Percentiles rank a stretch among this genome's conserved stretches.
Conservation (phyloP, 306 rosid species). For the Hippophae rhamnoides region DNA sequence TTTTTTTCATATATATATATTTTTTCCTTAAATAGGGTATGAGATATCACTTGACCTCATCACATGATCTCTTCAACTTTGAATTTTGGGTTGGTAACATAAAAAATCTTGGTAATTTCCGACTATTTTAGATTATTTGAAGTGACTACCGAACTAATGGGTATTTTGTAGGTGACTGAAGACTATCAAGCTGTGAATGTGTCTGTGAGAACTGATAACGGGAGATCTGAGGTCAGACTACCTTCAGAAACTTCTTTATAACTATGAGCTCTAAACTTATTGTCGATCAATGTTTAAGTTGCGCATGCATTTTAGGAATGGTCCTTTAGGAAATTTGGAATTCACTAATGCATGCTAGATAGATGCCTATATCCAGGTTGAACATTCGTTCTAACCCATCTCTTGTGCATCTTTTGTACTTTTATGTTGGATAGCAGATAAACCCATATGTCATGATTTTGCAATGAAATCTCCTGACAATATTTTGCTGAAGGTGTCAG, state of each 20-base stretch:
- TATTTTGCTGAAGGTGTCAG: slow-evolving; percentile 5
- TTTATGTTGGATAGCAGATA: slow-evolving; percentile 1
- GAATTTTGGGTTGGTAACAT: slow-evolving; percentile 73
- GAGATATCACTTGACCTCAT: slow-evolving; percentile 48
- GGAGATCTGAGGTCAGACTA: slow-evolving; percentile 50
- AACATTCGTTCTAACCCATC: neutral
- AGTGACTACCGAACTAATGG: slow-evolving; percentile 20
- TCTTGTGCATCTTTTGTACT: neutral
- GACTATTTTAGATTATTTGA: slow-evolving; percentile 15
- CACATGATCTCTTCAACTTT: slow-evolving; percentile 71
- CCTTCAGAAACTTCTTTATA: neutral
- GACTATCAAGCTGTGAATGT: slow-evolving; percentile 64
- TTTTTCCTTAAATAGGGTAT: slow-evolving; percentile 43
- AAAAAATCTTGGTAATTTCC: slow-evolving; percentile 15
- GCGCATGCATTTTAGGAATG: too few relatives aligned
- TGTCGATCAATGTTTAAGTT: neutral
- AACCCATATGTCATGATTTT: slow-evolving; percentile 4
- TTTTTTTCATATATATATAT: slow-evolving; percentile 6
- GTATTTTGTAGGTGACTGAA: slow-evolving; percentile 52
- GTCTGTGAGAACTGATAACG: slow-evolving; percentile 36
- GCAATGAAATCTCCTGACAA: slow-evolving; percentile 2
- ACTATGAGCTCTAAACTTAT: neutral
- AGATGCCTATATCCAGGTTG: neutral
- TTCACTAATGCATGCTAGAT: neutral
- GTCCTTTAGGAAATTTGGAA: too few relatives aligned